Evolutionary conservation across 148 eudicot genomes (phyloP).

Genomic region (Polygonum aviculare): DNA sequence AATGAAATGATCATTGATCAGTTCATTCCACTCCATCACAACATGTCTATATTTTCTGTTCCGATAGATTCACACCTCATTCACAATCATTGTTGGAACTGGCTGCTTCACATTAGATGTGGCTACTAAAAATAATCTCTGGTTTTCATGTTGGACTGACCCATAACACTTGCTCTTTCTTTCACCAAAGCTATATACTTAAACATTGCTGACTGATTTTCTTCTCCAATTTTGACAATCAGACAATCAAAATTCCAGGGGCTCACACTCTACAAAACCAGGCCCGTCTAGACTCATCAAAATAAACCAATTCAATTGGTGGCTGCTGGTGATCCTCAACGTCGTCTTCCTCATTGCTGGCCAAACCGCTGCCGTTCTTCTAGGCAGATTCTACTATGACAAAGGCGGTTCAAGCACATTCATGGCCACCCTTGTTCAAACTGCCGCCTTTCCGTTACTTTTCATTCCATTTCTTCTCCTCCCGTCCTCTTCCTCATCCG

Average conservation of each 20-base stretch:
- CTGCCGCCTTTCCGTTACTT: slow-evolving; percentile 71
- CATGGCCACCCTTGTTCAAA: slow-evolving; percentile 84
- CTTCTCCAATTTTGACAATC: slow-evolving; percentile 17
- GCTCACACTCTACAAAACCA: slow-evolving; percentile 13
- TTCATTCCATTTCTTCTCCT: slow-evolving; percentile 49
- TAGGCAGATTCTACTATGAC: slow-evolving; percentile 78
- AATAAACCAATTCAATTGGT: slow-evolving; percentile 60
- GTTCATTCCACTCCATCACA: neutral
- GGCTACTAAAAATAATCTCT: neutral
- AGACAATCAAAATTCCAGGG: neutral
- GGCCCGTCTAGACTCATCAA: slow-evolving; percentile 25
- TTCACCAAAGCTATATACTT: neutral
- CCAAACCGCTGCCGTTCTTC: slow-evolving; percentile 72
- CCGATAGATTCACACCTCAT: neutral
- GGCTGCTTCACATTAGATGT: neutral
- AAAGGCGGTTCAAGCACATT: slow-evolving; percentile 78
- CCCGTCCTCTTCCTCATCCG: slow-evolving; percentile 34
- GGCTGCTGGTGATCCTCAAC: slow-evolving; percentile 60
- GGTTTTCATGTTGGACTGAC: neutral
- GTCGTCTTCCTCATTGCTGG: slow-evolving; percentile 56
- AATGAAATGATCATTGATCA: neutral
- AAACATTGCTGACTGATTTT: neutral
- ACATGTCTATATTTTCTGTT: neutral
- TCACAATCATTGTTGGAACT: neutral
- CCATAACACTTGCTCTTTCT: too few species aligned